These are phyloP conservation scores for Ustilago hordei DNA, from an alignment of 1,284 basidiomycete species.

Conservation along the genomic window DNA sequence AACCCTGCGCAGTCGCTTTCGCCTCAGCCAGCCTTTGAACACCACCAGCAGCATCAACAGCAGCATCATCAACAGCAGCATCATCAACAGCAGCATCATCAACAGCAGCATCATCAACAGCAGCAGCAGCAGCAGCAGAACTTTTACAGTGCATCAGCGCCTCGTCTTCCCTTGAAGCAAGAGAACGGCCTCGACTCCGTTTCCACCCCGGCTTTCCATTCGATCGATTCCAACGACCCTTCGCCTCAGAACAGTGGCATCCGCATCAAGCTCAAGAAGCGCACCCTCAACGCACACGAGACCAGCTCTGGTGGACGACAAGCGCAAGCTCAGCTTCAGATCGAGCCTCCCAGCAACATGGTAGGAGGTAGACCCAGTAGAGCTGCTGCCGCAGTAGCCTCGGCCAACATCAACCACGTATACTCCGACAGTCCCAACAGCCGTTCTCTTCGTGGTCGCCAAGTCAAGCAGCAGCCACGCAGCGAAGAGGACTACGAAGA, in stretches of 20 bases:
- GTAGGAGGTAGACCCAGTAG: constrained; percentile 17
- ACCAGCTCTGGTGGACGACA: constrained; percentile 31
- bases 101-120: too few species aligned
- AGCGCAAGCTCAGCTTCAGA: constrained; percentile 41
- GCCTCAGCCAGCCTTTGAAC: constrained; percentile 12
- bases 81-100: too few species aligned
- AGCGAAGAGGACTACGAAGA: constrained; percentile 47
- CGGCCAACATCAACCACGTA: constrained; percentile 22
- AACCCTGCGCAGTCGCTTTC: constrained; percentile 13
- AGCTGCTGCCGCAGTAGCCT: constrained; percentile 26
- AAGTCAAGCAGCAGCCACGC: constrained; percentile 31
- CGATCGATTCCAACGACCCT: constrained; percentile 7
- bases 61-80: background rate
- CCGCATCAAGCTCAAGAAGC: constrained; percentile 35
- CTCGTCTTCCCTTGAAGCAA: constrained; percentile 7
- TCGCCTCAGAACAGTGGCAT: constrained; percentile 20
- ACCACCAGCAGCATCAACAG: background rate
- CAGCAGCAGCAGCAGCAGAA: constrained; percentile 7
- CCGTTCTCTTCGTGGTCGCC: constrained; percentile 20
- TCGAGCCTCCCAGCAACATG: constrained; percentile 28
- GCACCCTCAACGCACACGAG: constrained; percentile 19
- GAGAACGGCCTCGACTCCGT: constrained; percentile 13
- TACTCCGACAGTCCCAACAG: constrained; percentile 12
- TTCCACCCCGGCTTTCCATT: constrained; percentile 21
- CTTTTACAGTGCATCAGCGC: background rate